These are phyloP conservation scores for Pochonia chlamydosporia DNA, from an alignment of 2,329 filamentous ascomycete genomes.

Conservation along the genomic window DNA sequence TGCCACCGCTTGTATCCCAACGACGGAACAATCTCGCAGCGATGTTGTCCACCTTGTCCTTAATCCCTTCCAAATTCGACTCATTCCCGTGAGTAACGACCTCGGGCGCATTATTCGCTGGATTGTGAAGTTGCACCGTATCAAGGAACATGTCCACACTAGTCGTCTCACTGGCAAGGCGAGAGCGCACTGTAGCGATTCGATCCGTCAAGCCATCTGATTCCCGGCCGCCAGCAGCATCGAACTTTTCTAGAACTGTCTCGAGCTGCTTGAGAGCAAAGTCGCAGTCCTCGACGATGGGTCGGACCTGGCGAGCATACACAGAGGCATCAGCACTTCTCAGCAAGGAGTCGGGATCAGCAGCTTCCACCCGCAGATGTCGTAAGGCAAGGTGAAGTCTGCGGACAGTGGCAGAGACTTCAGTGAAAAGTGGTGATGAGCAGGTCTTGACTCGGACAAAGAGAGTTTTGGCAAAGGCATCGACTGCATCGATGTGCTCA, in stretches of 20 bases:
- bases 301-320: slow-evolving; percentile 43
- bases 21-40: slow-evolving; percentile 44
- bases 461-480: slow-evolving; percentile 48
- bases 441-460: slow-evolving; percentile 45
- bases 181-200: slow-evolving; percentile 36
- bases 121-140: slow-evolving; percentile 47
- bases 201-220: slow-evolving; percentile 29
- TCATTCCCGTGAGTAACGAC: slow-evolving; percentile 29
- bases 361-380: slow-evolving; percentile 51
- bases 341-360: slow-evolving; percentile 50
- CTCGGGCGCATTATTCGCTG: slow-evolving; percentile 28
- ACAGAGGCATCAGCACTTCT: slow-evolving; percentile 35
- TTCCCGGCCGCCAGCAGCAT: slow-evolving; percentile 20
- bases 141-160: slow-evolving; percentile 52
- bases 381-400: slow-evolving; percentile 50
- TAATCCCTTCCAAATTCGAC: slow-evolving; percentile 45
- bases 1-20: slow-evolving; percentile 28
- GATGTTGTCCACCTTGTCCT: slow-evolving; percentile 55
- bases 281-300: slow-evolving; percentile 50
- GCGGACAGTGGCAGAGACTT: slow-evolving; percentile 44
- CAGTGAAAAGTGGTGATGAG: slow-evolving; percentile 41
- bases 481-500: slow-evolving; percentile 48
- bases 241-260: slow-evolving; percentile 43
- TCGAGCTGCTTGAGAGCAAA: slow-evolving; percentile 50
- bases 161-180: slow-evolving; percentile 46